Evolutionary conservation across 2,329 filamentous ascomycete genomes (phyloP).

Genomic region (Thielaviopsis musarum): DNA sequence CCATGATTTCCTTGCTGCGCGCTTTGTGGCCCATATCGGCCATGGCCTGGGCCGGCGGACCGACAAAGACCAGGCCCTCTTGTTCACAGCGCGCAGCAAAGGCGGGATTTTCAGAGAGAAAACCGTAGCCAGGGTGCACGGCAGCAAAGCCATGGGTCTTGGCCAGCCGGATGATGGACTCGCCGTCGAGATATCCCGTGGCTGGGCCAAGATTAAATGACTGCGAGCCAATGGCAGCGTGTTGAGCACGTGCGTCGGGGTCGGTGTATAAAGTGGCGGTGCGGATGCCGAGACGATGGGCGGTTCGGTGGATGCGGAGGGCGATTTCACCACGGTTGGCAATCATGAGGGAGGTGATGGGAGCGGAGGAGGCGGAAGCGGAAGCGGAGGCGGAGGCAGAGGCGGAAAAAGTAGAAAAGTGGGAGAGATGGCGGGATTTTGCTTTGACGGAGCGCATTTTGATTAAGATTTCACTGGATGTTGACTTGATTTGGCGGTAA

Average conservation of each 20-base stretch:
- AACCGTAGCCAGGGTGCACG: slow-evolving; percentile 92
- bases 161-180: slow-evolving; percentile 77
- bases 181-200: slow-evolving; percentile 81
- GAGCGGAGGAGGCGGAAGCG: slow-evolving; percentile 18
- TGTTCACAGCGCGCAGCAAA: slow-evolving; percentile 82
- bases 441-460: background rate
- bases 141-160: slow-evolving; percentile 76
- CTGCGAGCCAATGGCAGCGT: slow-evolving; percentile 70
- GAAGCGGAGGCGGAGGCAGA: background rate
- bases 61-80: slow-evolving; percentile 86
- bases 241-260: slow-evolving; percentile 72
- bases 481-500: too few relatives aligned
- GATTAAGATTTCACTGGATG: too few relatives aligned
- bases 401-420: background rate
- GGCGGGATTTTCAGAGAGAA: slow-evolving; percentile 79
- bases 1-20: slow-evolving; percentile 93
- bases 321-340: slow-evolving; percentile 96
- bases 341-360: slow-evolving; percentile 70
- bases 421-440: background rate
- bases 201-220: slow-evolving; percentile 70
- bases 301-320: slow-evolving; percentile 78
- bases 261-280: slow-evolving; percentile 94
- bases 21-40: slow-evolving; percentile 90
- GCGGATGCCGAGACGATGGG: slow-evolving; percentile 71
- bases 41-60: slow-evolving; percentile 67